Conservation (phyloP, 257 asterid species). For the Solanum rostratum region DNA sequence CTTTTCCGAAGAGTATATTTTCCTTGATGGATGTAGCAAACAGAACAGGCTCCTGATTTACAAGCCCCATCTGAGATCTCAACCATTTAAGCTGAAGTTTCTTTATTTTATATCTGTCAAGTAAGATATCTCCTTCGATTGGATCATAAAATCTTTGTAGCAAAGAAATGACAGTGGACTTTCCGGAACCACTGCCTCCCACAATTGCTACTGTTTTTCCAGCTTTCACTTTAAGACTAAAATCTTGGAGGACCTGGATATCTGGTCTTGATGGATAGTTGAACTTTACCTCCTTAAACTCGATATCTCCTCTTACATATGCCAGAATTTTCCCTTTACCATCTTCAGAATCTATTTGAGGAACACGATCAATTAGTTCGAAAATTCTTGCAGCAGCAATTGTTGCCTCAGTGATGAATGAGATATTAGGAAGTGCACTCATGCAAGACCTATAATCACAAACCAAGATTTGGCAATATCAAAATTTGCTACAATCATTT, state of each 20-base stretch:
- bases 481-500: neutral
- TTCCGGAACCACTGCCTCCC: constrained; percentile 82
- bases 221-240: constrained; percentile 39
- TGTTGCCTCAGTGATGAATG: constrained; percentile 46
- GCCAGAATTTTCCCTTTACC: constrained; percentile 29
- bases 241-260: constrained; percentile 36
- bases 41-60: constrained; percentile 67
- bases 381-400: constrained; percentile 41
- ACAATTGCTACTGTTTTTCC: constrained; percentile 61
- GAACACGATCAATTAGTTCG: constrained; percentile 35
- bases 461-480: neutral
- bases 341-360: constrained; percentile 38
- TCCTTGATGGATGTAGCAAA: constrained; percentile 67
- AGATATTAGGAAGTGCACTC: constrained; percentile 58
- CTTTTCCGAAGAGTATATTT: constrained; percentile 59
- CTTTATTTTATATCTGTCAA: constrained; percentile 47
- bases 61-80: constrained; percentile 66
- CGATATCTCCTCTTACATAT: constrained; percentile 43
- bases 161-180: constrained; percentile 55
- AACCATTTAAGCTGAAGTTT: constrained; percentile 54
- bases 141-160: constrained; percentile 76
- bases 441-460: constrained; percentile 40
- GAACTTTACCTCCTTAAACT: constrained; percentile 53
- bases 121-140: constrained; percentile 38
- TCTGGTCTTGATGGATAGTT: constrained; percentile 60